Evolutionary conservation across 2,329 filamentous ascomycete genomes (phyloP), one percentile per base, ranked within the genome.

Genomic region (Mycosphaerella arachidis): DNA sequence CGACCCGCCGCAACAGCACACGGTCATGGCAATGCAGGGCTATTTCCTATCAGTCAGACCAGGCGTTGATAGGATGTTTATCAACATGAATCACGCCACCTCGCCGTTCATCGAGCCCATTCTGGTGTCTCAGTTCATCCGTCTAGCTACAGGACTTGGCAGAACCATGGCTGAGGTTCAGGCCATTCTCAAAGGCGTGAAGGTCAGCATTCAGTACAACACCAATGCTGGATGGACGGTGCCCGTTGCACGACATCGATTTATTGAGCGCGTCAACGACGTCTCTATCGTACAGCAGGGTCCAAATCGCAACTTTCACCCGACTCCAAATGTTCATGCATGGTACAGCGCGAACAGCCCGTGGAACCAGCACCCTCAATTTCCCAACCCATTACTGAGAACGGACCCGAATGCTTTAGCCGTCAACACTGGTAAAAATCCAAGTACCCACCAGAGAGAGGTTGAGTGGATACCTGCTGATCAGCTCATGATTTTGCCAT

Each of bases 61-160:
- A 4, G 63, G 60, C 4, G 18, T 51, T 1, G 13, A 61, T 1
- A 48, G 50, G 1, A n/a, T 64, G 12, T 50, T 65, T 6, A 31
- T 69, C 43, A 67, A 66, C 55, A 51, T 68, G 63, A 72, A 71
- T 52, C 57, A 55, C 2, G 61, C 59, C 4, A 64, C 57, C 7
- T 63, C 65, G 1, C 62, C 62, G 1, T 68, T 66, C 53, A 58
- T 63, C 55, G 9, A 43, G 16, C 4, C 12, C 18, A 29, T 53
- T 16, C 45, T 12, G 2, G 33, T 43, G 18, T 57, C 6, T 35
- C 40, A 43, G n/a, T 20, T 53, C 31, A 56, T 62, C 46, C 27
- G 18, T 53, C 55, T 24, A 3, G 29, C 43, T 7, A 27, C 20
- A 7, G 13, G 46, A 27, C 9, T 63, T 43, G 18, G 20, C 9